phyloP scores from a whole-genome alignment of 2,329 filamentous ascomycete species.

The Botrytis paeoniae region DNA sequence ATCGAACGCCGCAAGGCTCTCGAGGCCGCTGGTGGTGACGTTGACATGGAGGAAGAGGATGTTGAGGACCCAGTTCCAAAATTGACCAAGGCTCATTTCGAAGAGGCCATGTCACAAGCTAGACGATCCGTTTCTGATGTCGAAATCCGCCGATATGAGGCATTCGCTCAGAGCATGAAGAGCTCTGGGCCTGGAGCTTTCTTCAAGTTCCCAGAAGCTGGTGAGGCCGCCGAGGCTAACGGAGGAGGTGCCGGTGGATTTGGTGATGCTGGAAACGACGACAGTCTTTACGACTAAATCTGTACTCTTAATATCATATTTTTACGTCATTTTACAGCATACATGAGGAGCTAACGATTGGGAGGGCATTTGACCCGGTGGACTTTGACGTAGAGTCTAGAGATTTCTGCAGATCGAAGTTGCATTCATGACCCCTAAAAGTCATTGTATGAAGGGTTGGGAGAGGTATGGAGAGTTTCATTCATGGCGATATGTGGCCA shows the following conservation, averaged over 20 bases:
- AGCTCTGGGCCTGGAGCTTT: constrained; percentile 91
- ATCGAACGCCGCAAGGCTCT: constrained; percentile 89
- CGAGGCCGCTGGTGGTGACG: constrained; percentile 77
- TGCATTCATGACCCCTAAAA: constrained; percentile 4
- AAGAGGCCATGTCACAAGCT: constrained; percentile 96
- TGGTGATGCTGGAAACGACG: constrained; percentile 86
- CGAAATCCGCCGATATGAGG: constrained; percentile 97
- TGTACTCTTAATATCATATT: constrained; percentile 34
- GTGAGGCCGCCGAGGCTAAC: constrained; percentile 54
- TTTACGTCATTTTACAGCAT: constrained; percentile 23
- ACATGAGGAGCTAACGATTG: constrained; percentile 22
- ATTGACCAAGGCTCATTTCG: constrained; percentile 94
- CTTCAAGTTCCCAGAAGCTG: constrained; percentile 87
- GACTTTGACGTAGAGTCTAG: constrained; percentile 24
- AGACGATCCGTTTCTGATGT: constrained; percentile 93
- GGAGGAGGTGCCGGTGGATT: constrained; percentile 57
- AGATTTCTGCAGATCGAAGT: constrained; percentile 18
- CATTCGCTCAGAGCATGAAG: constrained; percentile 99
- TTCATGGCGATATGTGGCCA: constrained; percentile 6
- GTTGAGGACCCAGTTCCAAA: constrained; percentile 91
- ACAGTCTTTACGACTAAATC: constrained; percentile 91
- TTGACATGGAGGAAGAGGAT: constrained; percentile 78
- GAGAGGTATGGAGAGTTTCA: constrained; percentile 11
- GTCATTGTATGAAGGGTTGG: background rate
- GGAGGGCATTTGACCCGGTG: constrained; percentile 19